A percentile compares a stretch with the other conserved stretches of the same genome.
Conservation (phyloP, 805 yeast species). For the Lipomyces starkeyi region DNA sequence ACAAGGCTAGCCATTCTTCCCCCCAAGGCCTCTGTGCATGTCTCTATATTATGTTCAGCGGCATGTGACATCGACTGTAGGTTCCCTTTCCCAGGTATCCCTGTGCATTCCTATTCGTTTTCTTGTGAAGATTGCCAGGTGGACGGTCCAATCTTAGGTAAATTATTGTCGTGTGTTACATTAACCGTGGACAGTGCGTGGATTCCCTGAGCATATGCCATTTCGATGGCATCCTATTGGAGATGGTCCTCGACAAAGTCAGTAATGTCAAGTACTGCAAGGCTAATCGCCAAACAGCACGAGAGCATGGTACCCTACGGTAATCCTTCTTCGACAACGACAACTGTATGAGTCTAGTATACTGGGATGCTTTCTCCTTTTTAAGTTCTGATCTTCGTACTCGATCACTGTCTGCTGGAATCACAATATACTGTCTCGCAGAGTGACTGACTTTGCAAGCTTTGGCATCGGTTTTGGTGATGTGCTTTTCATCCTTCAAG, state of each 20-base stretch:
- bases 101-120: background rate
- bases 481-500: background rate
- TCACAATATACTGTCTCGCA: background rate
- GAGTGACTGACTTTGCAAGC: slow-evolving; percentile 3
- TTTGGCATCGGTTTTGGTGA: slow-evolving; percentile 2
- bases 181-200: background rate
- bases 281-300: too few species aligned
- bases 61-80: background rate
- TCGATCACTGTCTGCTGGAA: too few species aligned
- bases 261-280: too few species aligned
- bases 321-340: too few species aligned
- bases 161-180: background rate
- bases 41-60: background rate
- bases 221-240: too few species aligned
- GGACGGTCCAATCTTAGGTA: background rate
- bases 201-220: too few species aligned
- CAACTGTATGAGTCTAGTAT: too few species aligned
- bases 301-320: too few species aligned
- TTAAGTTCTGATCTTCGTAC: too few species aligned
- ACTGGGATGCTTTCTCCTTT: too few species aligned
- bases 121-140: background rate
- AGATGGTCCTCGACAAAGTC: too few species aligned
- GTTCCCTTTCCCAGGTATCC: background rate
- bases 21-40: background rate
- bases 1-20: background rate